Evolutionary conservation across 768 basidiomycete species (phyloP).

Genomic region (Clathrus columnatus): DNA sequence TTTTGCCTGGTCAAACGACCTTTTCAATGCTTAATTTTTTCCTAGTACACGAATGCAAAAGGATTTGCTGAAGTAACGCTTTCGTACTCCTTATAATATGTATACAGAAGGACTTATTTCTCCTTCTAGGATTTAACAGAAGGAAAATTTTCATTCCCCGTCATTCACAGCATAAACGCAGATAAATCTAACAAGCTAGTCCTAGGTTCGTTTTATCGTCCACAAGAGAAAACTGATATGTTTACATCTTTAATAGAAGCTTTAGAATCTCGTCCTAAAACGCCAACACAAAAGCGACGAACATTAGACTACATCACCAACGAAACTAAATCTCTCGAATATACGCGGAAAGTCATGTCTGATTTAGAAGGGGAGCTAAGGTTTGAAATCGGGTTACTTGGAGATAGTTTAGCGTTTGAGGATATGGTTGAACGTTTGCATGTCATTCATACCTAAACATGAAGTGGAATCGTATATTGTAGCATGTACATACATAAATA

Average conservation of each 20-base stretch:
- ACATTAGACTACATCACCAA: slow-evolving; percentile 69
- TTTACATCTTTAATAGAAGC: slow-evolving; percentile 45
- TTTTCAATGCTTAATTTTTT: background rate
- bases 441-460: too few species aligned
- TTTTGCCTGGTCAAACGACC: background rate
- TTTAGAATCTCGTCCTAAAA: slow-evolving; percentile 78
- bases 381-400: too few species aligned
- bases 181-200: slow-evolving; percentile 70
- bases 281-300: slow-evolving; percentile 70
- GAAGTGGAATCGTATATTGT: too few species aligned
- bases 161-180: slow-evolving; percentile 84
- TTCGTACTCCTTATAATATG: too few species aligned
- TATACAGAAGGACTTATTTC: too few species aligned
- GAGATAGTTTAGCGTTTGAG: too few species aligned
- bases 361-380: slow-evolving; percentile 59
- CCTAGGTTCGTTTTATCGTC: slow-evolving; percentile 48
- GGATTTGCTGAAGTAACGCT: too few species aligned
- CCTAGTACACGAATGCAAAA: slow-evolving; percentile 73
- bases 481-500: too few species aligned
- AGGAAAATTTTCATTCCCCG: slow-evolving; percentile 95
- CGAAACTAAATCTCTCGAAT: slow-evolving; percentile 78
- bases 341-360: slow-evolving; percentile 63
- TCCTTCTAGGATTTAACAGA: slow-evolving; percentile 92
- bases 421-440: too few species aligned
- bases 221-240: background rate